Conservation (phyloP, 176 grass and related monocot genomes). For the Musa acuminata region DNA sequence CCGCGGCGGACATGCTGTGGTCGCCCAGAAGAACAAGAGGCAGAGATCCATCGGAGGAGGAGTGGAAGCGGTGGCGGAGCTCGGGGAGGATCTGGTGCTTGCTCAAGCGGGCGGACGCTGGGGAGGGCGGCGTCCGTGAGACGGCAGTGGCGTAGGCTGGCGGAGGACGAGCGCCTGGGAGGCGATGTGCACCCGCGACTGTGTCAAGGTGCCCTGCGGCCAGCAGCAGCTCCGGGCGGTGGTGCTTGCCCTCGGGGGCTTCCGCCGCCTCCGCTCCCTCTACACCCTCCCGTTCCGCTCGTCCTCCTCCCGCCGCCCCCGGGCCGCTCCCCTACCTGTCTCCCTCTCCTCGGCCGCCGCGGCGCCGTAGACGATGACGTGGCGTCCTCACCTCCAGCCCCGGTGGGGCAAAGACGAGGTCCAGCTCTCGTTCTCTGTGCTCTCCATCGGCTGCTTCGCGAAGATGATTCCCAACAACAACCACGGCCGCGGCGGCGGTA, state of each 20-base stretch:
- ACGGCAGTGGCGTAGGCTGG: constrained; percentile 47
- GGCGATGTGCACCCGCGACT: constrained; percentile 54
- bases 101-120: constrained; percentile 45
- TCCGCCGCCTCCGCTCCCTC: constrained; percentile 47
- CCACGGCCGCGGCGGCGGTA: neutral
- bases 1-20: constrained; percentile 28
- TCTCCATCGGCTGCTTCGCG: constrained; percentile 52
- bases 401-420: constrained; percentile 50
- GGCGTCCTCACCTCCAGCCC: neutral
- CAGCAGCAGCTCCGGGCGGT: constrained; percentile 34
- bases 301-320: constrained; percentile 29
- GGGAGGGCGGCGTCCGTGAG: constrained; percentile 47
- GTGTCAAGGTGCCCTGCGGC: constrained; percentile 27
- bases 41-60: neutral
- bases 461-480: constrained; percentile 27
- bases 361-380: neutral
- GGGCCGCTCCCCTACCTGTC: too few relatives aligned
- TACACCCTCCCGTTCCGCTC: constrained; percentile 34
- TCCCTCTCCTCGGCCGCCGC: too few relatives aligned
- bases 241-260: constrained; percentile 43
- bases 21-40: constrained; percentile 15
- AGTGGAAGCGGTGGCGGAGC: constrained; percentile 25
- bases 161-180: constrained; percentile 75
- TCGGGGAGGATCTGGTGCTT: constrained; percentile 62
- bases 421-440: constrained; percentile 47